Evolutionary conservation across 129 eudicot genomes (phyloP), one percentile per base, ranked within the genome.

Genomic region (Centella asiatica): DNA sequence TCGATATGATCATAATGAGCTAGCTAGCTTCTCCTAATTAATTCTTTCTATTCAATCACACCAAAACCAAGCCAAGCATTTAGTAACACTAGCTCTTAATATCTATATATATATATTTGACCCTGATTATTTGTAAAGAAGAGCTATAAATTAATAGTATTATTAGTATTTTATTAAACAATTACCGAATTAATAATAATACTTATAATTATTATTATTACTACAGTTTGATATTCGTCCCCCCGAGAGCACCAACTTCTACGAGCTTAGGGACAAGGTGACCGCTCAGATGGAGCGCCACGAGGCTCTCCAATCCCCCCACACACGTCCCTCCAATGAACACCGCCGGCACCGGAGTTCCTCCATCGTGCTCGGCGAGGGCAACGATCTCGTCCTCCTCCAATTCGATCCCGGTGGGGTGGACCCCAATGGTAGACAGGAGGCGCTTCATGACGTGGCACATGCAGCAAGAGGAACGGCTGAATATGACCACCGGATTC

Each of bases 361-460:
- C 76, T 0, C 61, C 81, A 7, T 57, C 61, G 34, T 26, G 57
- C 32, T 46, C 67, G 19, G 46, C 73, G 47, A 12, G 6, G 15
- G 87, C 97, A 19, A 22, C 60, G 85, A 90, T 81, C 90, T 90
- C 97, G 17, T 84, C 82, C 36, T 90, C 98, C 25, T 87, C 98
- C 62, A 90, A 42, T 36, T 84, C 84, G 51, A 90, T 90, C 63
- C 87, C 95, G 50, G 95, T 90, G n/a, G 98, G 95, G 76, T 84
- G 87, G 37, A 87, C 95, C 2, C 98, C 90, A 0, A 90, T 53
- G 25, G 83, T 65, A 13, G 85, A 78, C 26, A 90, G 70, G 31
- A 90, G 78, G 6, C 74, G 72, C 71, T 72, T 80, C 95, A 90
- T 90, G 76, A 87, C 98, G 74, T 87, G 90, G 78, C 95, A 90